Evolutionary conservation across 805 yeast genomes (phyloP).

Genomic region (Metschnikowia anglica): DNA sequence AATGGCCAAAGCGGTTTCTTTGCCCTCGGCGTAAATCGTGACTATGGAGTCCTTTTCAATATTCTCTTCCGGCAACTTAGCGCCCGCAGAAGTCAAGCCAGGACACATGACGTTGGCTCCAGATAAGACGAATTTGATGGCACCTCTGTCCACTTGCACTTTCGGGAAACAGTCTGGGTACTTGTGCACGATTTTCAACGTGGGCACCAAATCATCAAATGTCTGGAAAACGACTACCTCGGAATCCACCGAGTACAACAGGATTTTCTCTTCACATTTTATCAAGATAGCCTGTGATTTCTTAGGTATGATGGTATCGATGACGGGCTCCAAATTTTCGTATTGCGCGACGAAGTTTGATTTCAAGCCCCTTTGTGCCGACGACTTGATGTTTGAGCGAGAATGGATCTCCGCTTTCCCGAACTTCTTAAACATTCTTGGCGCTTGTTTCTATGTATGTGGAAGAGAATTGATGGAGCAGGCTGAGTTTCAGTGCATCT

Average conservation of each 20-base stretch:
- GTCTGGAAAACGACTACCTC: conserved; percentile 79
- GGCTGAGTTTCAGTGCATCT: not conserved
- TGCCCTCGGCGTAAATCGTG: conserved; percentile 87
- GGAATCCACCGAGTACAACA: conserved; percentile 68
- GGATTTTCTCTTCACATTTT: conserved; percentile 89
- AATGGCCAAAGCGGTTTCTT: conserved; percentile 84
- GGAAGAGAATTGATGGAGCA: not conserved
- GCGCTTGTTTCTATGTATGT: not conserved
- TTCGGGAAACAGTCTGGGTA: conserved; percentile 82
- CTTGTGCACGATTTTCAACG: conserved; percentile 71
- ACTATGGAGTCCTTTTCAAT: conserved; percentile 69
- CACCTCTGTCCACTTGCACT: conserved; percentile 93
- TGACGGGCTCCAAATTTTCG: conserved; percentile 68
- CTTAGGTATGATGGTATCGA: conserved; percentile 85
- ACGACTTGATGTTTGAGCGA: conserved; percentile 87
- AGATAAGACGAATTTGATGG: conserved; percentile 89
- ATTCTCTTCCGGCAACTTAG: conserved; percentile 72
- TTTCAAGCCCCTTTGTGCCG: conserved; percentile 89
- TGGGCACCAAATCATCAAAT: conserved; percentile 75
- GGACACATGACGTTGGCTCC: conserved; percentile 99
- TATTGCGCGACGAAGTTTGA: conserved; percentile 70
- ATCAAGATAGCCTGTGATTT: conserved; percentile 75
- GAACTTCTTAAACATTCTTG: conserved; percentile 57
- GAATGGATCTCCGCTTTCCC: conserved; percentile 86
- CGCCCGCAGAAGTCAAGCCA: conserved; percentile 86